Conservation (phyloP, 2,329 filamentous ascomycete species). For the Verticillium nonalfalfae region DNA sequence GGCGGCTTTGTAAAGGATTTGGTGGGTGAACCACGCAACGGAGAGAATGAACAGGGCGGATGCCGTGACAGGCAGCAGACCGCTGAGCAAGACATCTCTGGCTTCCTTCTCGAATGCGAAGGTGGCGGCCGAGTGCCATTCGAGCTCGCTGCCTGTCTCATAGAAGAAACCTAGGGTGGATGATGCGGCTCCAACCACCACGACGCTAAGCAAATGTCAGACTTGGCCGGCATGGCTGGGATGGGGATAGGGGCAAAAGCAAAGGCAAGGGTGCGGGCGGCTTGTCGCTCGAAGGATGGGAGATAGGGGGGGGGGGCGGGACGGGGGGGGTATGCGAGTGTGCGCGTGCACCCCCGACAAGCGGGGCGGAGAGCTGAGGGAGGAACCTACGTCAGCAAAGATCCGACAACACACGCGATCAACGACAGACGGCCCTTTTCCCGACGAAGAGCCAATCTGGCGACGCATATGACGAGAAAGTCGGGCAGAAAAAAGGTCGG, state of each 20-base stretch:
- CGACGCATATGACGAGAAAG: conserved; percentile 20
- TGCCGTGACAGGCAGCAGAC: conserved; percentile 13
- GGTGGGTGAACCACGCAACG: conserved; percentile 16
- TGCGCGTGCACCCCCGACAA: too few species aligned
- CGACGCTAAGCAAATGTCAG: conserved; percentile 11
- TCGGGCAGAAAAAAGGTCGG: conserved; percentile 29
- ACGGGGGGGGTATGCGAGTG: too few species aligned
- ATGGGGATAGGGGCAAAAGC: background rate
- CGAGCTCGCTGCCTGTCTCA: conserved; percentile 22
- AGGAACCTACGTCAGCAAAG: conserved; percentile 18
- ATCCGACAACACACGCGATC: conserved; percentile 13
- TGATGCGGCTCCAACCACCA: conserved; percentile 19
- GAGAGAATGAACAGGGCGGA: conserved; percentile 12
- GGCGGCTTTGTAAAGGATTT: conserved; percentile 15
- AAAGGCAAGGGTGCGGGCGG: background rate
- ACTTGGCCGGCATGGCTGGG: conserved; percentile 1
- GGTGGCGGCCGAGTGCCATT: conserved; percentile 22
- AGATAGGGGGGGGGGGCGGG: background rate
- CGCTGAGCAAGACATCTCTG: conserved; percentile 22
- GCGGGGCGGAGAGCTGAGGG: background rate
- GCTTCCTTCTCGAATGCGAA: conserved; percentile 22
- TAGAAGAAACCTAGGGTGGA: conserved; percentile 23
- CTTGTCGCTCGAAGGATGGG: background rate
- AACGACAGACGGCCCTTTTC: conserved; percentile 14
- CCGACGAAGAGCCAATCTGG: conserved; percentile 22